Percentiles rank a stretch among this genome's conserved stretches.
These are phyloP conservation scores for Circinella minor DNA, from an alignment of 371 early-diverging fungal genomes.

Conservation along the genomic window DNA sequence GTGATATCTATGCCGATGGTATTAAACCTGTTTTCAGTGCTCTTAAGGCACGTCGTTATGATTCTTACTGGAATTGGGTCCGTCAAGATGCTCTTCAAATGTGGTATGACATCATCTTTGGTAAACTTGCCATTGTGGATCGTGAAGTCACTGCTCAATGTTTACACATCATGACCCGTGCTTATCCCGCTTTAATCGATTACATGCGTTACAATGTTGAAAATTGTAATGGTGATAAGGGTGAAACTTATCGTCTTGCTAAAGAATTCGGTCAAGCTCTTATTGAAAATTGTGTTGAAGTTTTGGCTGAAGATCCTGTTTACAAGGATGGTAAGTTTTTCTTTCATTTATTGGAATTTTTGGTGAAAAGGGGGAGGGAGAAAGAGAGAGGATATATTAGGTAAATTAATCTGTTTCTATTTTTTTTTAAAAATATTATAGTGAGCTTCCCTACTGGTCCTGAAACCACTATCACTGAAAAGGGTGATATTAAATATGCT, in stretches of 20 bases:
- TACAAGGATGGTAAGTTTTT: slow-evolving; percentile 80
- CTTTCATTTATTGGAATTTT: not conserved
- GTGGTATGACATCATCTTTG: slow-evolving; percentile 93
- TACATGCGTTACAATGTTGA: slow-evolving; percentile 89
- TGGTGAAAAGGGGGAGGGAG: too few relatives aligned
- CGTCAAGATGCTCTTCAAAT: slow-evolving; percentile 91
- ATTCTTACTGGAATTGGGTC: slow-evolving; percentile 98
- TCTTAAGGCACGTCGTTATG: slow-evolving; percentile 88
- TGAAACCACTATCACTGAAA: slow-evolving; percentile 74
- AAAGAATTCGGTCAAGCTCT: slow-evolving; percentile 83
- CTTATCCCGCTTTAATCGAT: slow-evolving; percentile 78
- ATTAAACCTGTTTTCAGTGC: slow-evolving; percentile 83
- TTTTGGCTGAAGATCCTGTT: slow-evolving; percentile 76
- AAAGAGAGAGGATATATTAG: not conserved
- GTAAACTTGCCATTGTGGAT: slow-evolving; percentile 87
- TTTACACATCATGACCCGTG: slow-evolving; percentile 92
- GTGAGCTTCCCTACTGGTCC: slow-evolving; percentile 82
- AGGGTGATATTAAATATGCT: slow-evolving; percentile 83
- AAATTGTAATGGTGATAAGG: slow-evolving; percentile 74
- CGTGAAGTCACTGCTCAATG: slow-evolving; percentile 92
- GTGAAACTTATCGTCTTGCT: slow-evolving; percentile 83
- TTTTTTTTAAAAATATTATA: slow-evolving; percentile 23
- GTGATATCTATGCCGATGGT: slow-evolving; percentile 86
- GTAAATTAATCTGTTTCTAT: not conserved
- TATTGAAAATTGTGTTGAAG: slow-evolving; percentile 88